These are phyloP conservation scores for Starmerella floricola DNA, from an alignment of 805 yeast genomes.

Conservation along the genomic window DNA sequence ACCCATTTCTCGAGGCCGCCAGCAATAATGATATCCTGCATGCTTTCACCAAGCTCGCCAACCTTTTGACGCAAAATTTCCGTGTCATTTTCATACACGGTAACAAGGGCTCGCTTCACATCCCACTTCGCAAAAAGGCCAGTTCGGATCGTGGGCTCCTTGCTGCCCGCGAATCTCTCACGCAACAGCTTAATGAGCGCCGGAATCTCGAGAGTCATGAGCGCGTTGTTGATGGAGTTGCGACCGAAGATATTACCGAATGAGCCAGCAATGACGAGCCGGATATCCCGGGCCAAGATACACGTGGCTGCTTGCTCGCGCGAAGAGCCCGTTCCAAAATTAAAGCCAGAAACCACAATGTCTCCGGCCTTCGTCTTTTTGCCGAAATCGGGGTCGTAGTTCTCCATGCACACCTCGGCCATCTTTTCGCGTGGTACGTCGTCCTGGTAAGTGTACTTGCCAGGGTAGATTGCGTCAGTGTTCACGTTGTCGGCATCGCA, in stretches of 20 bases:
- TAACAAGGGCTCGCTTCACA: constrained; percentile 70
- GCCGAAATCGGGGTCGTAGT: constrained; percentile 84
- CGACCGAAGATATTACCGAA: constrained; percentile 94
- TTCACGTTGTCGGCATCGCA: constrained; percentile 91
- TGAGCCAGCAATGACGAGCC: constrained; percentile 89
- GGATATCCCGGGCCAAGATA: constrained; percentile 84
- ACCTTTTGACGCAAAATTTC: constrained; percentile 72
- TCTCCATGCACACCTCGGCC: constrained; percentile 99
- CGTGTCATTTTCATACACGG: constrained; percentile 50
- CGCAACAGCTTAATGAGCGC: constrained; percentile 67
- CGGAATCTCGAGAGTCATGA: constrained; percentile 88
- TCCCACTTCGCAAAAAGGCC: constrained; percentile 92
- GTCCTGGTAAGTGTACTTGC: constrained; percentile 97
- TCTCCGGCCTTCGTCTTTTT: constrained; percentile 74
- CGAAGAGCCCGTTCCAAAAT: constrained; percentile 97
- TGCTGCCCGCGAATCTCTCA: constrained; percentile 42
- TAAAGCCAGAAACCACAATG: constrained; percentile 81
- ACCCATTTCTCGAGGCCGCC: constrained; percentile 99
- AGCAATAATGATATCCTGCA: constrained; percentile 91
- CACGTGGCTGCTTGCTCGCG: constrained; percentile 99
- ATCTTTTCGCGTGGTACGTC: constrained; percentile 87
- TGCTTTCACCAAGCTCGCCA: constrained; percentile 87
- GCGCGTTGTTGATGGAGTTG: constrained; percentile 92
- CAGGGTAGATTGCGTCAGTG: constrained; percentile 98
- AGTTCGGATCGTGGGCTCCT: constrained; percentile 82